A percentile compares a stretch with the other conserved stretches of the same genome.
These are phyloP conservation scores for Candolleomyces eurysporus DNA, from an alignment of 768 basidiomycete species.

Conservation along the genomic window DNA sequence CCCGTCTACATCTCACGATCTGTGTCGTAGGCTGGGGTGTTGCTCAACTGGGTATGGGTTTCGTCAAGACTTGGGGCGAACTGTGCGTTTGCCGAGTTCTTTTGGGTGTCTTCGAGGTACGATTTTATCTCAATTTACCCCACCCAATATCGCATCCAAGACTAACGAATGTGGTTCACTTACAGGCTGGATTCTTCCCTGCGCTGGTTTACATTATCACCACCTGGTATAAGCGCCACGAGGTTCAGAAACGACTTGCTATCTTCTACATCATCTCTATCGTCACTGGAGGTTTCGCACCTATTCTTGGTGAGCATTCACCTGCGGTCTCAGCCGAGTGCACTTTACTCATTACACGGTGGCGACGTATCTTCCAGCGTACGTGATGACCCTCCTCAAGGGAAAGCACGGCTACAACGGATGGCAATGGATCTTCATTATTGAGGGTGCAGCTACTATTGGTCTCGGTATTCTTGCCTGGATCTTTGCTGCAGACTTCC, in stretches of 20 bases:
- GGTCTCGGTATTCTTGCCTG: slow-evolving; percentile 26
- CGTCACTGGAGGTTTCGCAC: slow-evolving; percentile 26
- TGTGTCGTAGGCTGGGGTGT: slow-evolving; percentile 30
- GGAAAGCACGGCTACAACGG: slow-evolving; percentile 27
- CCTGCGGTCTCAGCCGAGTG: too few species aligned
- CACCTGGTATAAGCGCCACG: slow-evolving; percentile 42
- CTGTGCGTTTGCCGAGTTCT: slow-evolving; percentile 23
- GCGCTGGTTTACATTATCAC: slow-evolving; percentile 39
- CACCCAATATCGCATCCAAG: background rate
- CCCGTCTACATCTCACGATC: slow-evolving; percentile 25
- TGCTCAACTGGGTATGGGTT: slow-evolving; percentile 33
- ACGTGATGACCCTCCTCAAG: slow-evolving; percentile 14
- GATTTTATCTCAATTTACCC: background rate
- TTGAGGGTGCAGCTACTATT: slow-evolving; percentile 31
- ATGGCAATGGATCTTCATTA: slow-evolving; percentile 38
- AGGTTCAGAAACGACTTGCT: slow-evolving; percentile 40
- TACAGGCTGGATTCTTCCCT: slow-evolving; percentile 39
- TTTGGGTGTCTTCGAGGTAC: slow-evolving; percentile 24
- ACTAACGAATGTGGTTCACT: slow-evolving; percentile 12
- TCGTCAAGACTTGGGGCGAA: slow-evolving; percentile 26
- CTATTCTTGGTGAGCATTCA: slow-evolving; percentile 14
- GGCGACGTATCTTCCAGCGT: slow-evolving; percentile 13
- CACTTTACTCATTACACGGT: too few species aligned
- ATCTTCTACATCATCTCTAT: slow-evolving; percentile 32
- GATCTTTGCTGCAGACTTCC: slow-evolving; percentile 35